Evolutionary conservation across 179 eudicot genomes (phyloP).

Genomic region (Sideroxylon spinosum): DNA sequence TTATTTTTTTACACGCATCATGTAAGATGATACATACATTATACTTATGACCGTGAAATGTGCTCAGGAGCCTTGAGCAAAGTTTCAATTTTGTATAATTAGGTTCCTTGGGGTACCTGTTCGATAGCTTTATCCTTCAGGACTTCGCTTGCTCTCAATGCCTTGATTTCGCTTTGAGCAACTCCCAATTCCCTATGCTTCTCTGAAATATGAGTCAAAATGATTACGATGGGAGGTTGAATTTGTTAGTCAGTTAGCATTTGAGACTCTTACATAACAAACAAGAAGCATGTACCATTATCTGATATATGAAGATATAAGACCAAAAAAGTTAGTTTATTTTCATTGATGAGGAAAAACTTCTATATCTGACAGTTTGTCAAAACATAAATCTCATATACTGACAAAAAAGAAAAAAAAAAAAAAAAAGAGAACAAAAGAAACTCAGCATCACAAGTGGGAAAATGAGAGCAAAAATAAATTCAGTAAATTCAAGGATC

Average conservation of each 20-base stretch:
- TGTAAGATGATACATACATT: no score
- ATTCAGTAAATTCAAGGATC: no score
- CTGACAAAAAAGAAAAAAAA: no score
- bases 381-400: no score
- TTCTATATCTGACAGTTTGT: no score
- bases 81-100: not conserved
- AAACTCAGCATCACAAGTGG: no score
- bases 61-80: not conserved
- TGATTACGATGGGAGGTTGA: not conserved
- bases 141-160: constrained; percentile 51
- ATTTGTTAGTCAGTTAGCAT: not conserved
- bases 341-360: no score
- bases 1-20: not conserved
- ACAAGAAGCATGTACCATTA: no score
- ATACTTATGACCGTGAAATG: not conserved
- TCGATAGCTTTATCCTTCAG: constrained; percentile 74
- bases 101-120: constrained; percentile 45
- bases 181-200: constrained; percentile 63
- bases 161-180: constrained; percentile 77
- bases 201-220: constrained; percentile 32
- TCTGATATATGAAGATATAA: no score
- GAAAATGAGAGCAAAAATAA: no score
- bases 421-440: no score
- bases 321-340: no score
- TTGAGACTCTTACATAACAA: not conserved